Evolutionary conservation across 2,329 filamentous ascomycete genomes (phyloP).

Genomic region (Aspergillus tubingensis): DNA sequence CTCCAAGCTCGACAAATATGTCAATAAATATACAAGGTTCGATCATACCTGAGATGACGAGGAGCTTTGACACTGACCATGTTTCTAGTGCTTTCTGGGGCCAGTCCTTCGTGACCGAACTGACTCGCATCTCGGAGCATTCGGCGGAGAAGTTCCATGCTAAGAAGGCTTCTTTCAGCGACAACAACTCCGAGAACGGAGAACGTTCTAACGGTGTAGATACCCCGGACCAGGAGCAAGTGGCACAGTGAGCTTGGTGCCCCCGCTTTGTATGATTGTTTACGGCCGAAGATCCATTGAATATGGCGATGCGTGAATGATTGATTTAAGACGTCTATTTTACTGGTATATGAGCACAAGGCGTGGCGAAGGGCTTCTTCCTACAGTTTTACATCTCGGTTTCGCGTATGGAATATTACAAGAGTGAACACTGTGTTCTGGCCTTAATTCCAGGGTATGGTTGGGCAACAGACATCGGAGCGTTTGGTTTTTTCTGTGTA

Average conservation of each 20-base stretch:
- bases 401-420: conserved; percentile 10
- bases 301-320: conserved; percentile 17
- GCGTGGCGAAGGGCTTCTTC: conserved; percentile 23
- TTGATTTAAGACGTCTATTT: conserved; percentile 24
- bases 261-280: neutral
- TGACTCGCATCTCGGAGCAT: conserved; percentile 60
- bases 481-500: conserved; percentile 14
- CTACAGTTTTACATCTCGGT: conserved; percentile 10
- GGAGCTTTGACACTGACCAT: conserved; percentile 22
- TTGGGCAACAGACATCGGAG: conserved; percentile 10
- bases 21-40: conserved; percentile 91
- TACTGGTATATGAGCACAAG: conserved; percentile 24
- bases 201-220: conserved; percentile 22
- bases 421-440: conserved; percentile 11
- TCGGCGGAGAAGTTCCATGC: conserved; percentile 40
- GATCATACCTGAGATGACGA: conserved; percentile 10
- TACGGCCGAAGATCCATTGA: neutral
- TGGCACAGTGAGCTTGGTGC: conserved; percentile 5
- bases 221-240: conserved; percentile 3
- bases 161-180: conserved; percentile 27
- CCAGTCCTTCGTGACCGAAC: conserved; percentile 83
- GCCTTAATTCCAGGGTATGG: conserved; percentile 9
- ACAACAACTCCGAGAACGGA: conserved; percentile 8
- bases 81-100: conserved; percentile 82
- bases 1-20: conserved; percentile 88